A percentile compares a stretch with the other conserved stretches of the same genome.
Conservation (phyloP, 106 monocot species). For the Allium fistulosum region DNA sequence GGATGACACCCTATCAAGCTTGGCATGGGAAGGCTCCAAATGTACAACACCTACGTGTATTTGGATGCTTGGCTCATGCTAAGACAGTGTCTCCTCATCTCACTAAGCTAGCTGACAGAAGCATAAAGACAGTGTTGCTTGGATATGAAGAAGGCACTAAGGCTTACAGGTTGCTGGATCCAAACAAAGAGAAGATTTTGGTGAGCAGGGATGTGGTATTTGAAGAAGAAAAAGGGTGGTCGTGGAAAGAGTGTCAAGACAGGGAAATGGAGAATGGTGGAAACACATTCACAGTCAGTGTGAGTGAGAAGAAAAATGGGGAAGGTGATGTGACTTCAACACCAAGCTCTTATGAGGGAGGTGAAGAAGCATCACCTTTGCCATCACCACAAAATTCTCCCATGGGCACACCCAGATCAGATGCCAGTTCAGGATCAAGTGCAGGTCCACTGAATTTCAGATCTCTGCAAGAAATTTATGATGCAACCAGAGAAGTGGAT, state of each 20-base stretch:
- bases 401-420: no score
- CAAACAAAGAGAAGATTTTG: neutral
- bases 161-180: constrained; percentile 3
- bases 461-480: neutral
- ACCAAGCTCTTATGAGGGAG: no score
- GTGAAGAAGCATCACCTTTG: no score
- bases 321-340: no score
- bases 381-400: no score
- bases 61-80: constrained; percentile 16
- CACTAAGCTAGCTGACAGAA: neutral
- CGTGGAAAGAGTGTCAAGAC: neutral
- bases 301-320: neutral
- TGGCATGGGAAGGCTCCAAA: constrained; percentile 6
- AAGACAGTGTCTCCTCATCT: neutral
- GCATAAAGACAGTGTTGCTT: neutral
- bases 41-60: constrained; percentile 12
- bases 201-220: constrained; percentile 9
- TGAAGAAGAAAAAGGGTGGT: neutral
- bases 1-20: constrained; percentile 2
- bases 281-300: neutral
- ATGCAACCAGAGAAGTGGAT: neutral
- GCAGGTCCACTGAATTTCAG: no score
- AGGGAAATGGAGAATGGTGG: neutral
- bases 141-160: neutral
- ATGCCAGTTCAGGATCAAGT: no score